phyloP scores from a whole-genome alignment of 192 early-diverging fungal species.

The Neocallimastix lanati region DNA sequence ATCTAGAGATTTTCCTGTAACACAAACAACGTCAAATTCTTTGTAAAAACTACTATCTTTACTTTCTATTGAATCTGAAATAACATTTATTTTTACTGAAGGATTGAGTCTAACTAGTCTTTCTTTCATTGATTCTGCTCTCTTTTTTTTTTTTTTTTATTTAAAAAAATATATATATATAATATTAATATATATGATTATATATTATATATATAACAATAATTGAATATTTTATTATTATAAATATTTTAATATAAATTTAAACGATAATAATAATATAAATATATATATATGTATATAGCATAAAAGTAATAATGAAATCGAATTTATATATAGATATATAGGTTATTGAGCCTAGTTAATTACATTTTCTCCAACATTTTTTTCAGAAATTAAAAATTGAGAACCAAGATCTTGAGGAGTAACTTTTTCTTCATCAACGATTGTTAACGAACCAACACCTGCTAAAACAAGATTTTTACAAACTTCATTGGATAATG shows the following conservation, averaged over 20 bases:
- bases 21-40: not conserved
- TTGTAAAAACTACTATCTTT: not conserved
- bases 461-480: conserved; percentile 90
- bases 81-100: not conserved
- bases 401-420: conserved; percentile 53
- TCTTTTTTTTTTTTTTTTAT: conserved; percentile 10
- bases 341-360: too few relatives aligned
- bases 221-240: not conserved
- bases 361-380: conserved; percentile 56
- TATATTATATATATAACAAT: too few relatives aligned
- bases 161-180: not conserved
- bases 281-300: not conserved
- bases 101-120: not conserved
- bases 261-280: conserved; percentile 8
- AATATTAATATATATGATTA: not conserved
- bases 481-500: conserved; percentile 63
- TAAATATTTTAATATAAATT: conserved; percentile 1
- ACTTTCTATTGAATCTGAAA: not conserved
- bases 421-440: conserved; percentile 36
- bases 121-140: conserved; percentile 23
- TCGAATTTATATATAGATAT: not conserved
- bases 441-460: conserved; percentile 50
- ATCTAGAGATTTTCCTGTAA: not conserved
- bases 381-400: conserved; percentile 40
- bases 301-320: conserved; percentile 5